Evolutionary conservation across 2,329 filamentous ascomycete genomes (phyloP).

Genomic region (Penicillium psychrosexuale): DNA sequence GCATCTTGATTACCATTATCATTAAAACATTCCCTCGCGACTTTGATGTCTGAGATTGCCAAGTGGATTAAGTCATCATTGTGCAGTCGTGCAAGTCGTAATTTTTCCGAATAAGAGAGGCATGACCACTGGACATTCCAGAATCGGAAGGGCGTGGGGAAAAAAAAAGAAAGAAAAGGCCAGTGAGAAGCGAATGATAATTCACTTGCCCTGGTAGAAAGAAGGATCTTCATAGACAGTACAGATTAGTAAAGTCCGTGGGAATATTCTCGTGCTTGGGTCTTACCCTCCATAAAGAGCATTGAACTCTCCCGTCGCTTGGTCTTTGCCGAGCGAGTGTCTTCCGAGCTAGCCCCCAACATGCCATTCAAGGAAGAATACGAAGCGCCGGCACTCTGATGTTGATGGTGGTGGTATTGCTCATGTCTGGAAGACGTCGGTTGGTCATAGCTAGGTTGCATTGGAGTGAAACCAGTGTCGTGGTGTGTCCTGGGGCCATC

Average conservation of each 20-base stretch:
- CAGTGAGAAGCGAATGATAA: neutral
- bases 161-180: neutral
- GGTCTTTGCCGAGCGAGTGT: slow-evolving; percentile 40
- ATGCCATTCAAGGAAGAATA: slow-evolving; percentile 40
- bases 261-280: neutral
- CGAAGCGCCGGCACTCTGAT: slow-evolving; percentile 16
- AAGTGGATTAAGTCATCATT: slow-evolving; percentile 30
- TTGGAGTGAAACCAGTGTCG: slow-evolving; percentile 52
- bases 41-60: slow-evolving; percentile 16
- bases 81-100: slow-evolving; percentile 29
- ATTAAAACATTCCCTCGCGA: slow-evolving; percentile 31
- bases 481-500: slow-evolving; percentile 33
- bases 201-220: slow-evolving; percentile 16
- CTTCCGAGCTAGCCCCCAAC: slow-evolving; percentile 38
- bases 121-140: slow-evolving; percentile 11
- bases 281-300: slow-evolving; percentile 41
- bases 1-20: slow-evolving; percentile 35
- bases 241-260: neutral
- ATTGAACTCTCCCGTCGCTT: slow-evolving; percentile 51
- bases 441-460: slow-evolving; percentile 51
- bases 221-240: slow-evolving; percentile 1
- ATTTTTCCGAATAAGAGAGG: slow-evolving; percentile 20
- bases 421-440: slow-evolving; percentile 29
- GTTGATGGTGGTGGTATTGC: slow-evolving; percentile 24
- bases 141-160: neutral